These are phyloP conservation scores for Tricladium varicosporioides DNA, from an alignment of 2,329 filamentous ascomycete species.

Conservation along the genomic window DNA sequence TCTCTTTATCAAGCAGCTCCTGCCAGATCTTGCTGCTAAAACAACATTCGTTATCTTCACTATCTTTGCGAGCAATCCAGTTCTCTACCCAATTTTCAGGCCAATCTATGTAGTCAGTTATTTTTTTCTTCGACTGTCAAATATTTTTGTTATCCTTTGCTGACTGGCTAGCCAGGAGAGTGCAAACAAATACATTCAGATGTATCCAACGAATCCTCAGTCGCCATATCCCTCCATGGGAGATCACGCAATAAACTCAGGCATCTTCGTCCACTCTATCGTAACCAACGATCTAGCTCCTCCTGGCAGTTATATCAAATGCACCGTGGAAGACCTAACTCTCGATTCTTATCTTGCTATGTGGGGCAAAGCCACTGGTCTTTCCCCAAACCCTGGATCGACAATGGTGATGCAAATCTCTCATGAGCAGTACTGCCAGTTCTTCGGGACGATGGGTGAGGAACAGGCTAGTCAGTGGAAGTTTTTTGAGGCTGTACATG, in stretches of 20 bases:
- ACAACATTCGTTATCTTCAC: slow-evolving; percentile 11
- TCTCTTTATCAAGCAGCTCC: slow-evolving; percentile 32
- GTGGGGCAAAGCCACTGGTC: slow-evolving; percentile 2
- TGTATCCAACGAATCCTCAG: background rate
- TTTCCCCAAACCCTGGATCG: background rate
- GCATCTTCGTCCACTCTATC: slow-evolving; percentile 2
- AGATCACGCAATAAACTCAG: background rate
- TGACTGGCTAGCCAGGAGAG: background rate
- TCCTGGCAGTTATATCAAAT: background rate
- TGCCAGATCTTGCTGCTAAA: slow-evolving; percentile 1
- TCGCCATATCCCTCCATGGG: slow-evolving; percentile 2
- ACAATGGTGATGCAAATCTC: slow-evolving; percentile 1
- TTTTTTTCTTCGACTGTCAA: background rate
- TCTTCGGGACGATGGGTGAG: slow-evolving; percentile 5
- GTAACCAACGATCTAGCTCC: background rate
- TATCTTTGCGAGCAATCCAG: slow-evolving; percentile 1
- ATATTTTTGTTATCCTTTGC: too few species aligned
- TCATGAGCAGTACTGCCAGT: background rate
- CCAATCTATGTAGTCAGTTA: slow-evolving; percentile 3
- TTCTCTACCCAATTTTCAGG: slow-evolving; percentile 2
- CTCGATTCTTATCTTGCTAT: slow-evolving; percentile 3
- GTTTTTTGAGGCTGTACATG: background rate
- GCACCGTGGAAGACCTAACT: slow-evolving; percentile 5
- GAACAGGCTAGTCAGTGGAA: slow-evolving; percentile 6
- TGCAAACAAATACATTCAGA: slow-evolving; percentile 4